These are phyloP conservation scores for Capsicum chinense DNA, from an alignment of 257 asterid species.

Conservation along the genomic window DNA sequence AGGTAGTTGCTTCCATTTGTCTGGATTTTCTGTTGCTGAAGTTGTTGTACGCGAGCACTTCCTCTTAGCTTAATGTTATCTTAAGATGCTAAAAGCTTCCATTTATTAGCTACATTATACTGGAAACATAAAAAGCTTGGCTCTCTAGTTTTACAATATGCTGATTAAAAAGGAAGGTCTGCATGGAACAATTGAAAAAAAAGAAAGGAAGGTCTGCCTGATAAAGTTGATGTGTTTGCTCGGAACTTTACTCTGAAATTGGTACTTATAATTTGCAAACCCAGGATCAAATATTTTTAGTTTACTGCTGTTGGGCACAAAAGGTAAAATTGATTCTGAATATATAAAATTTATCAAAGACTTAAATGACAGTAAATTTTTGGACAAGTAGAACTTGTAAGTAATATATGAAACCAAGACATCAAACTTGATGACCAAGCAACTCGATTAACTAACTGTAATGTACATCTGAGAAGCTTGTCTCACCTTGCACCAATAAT, in stretches of 20 bases:
- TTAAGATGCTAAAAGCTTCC: constrained; percentile 9
- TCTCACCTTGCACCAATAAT: not conserved
- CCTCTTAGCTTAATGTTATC: constrained; percentile 3
- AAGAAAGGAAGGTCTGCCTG: not conserved
- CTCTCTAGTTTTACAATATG: constrained; percentile 4
- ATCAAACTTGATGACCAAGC: constrained; percentile 21
- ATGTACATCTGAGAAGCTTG: not conserved
- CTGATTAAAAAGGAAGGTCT: constrained; percentile 19
- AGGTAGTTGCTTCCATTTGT: constrained; percentile 56
- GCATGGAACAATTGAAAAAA: not conserved
- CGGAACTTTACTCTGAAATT: constrained; percentile 10
- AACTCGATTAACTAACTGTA: not conserved
- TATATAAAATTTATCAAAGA: not conserved
- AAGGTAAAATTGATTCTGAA: not conserved
- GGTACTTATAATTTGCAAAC: not conserved
- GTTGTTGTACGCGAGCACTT: not conserved
- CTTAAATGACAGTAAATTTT: not conserved
- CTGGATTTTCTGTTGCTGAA: constrained; percentile 11
- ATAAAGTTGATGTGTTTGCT: not conserved
- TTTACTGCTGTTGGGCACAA: not conserved
- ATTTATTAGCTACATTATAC: constrained; percentile 13
- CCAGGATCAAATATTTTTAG: constrained; percentile 15
- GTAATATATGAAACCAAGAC: constrained; percentile 17
- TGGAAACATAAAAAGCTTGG: not conserved
- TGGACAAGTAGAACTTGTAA: not conserved